Evolutionary conservation across 495 filamentous ascomycete species (phyloP).

Genomic region (Neurospora terricola): DNA sequence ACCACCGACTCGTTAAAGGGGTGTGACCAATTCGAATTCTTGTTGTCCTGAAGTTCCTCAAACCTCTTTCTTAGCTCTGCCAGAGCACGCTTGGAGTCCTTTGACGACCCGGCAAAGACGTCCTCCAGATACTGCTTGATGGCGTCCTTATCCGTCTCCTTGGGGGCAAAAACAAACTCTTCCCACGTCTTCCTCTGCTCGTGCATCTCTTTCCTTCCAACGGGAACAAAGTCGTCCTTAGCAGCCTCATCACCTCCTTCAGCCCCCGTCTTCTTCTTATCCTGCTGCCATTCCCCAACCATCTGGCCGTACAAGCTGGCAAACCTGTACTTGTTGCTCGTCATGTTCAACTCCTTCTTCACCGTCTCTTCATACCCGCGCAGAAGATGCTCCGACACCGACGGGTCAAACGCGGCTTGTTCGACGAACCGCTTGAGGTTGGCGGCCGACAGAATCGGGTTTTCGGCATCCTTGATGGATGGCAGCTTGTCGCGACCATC

Average conservation of each 20-base stretch:
- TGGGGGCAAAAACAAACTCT: conserved; percentile 28
- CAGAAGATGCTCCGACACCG: conserved; percentile 22
- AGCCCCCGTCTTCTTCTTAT: conserved; percentile 11
- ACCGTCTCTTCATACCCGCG: conserved; percentile 30
- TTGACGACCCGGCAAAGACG: conserved; percentile 34
- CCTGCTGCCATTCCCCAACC: conserved; percentile 47
- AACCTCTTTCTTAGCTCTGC: background rate
- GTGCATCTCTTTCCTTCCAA: conserved; percentile 23
- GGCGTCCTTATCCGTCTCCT: conserved; percentile 23
- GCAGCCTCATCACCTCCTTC: background rate
- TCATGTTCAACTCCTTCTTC: conserved; percentile 24
- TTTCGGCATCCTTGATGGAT: conserved; percentile 4
- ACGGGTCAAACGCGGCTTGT: conserved; percentile 27
- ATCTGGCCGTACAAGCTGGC: conserved; percentile 51
- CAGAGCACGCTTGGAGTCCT: conserved; percentile 11
- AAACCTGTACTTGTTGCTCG: conserved; percentile 47
- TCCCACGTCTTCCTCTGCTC: conserved; percentile 49
- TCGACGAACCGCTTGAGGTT: conserved; percentile 21
- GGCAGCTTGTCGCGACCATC: conserved; percentile 24
- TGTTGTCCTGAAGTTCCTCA: conserved; percentile 7
- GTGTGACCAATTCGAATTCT: conserved; percentile 3
- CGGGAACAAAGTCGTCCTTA: conserved; percentile 5
- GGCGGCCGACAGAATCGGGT: conserved; percentile 6
- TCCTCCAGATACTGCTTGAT: conserved; percentile 39
- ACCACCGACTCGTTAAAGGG: conserved; percentile 14